A percentile compares a stretch with the other conserved stretches of the same genome.
Evolutionary conservation across 345 rosid species (phyloP).

Genomic region (Acer negundo): DNA sequence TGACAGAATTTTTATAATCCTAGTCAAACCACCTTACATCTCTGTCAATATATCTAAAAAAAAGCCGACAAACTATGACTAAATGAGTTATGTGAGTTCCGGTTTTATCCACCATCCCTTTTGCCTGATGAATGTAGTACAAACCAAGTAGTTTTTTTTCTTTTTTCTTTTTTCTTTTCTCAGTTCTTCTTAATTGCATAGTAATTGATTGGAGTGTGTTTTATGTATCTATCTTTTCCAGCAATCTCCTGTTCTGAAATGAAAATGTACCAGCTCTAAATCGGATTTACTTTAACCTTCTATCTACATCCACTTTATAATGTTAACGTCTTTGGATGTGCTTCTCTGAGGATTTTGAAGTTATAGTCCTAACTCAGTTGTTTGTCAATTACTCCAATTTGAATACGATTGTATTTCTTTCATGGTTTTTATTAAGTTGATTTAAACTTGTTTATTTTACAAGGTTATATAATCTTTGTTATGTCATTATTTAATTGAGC

Average conservation of each 20-base stretch:
- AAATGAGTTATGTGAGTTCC: neutral
- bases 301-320: neutral
- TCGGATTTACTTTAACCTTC: neutral
- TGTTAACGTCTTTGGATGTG: neutral
- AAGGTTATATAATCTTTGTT: neutral
- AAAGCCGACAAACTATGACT: neutral
- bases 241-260: neutral
- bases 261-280: neutral
- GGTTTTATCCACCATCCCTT: neutral
- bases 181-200: neutral
- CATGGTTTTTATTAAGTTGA: neutral
- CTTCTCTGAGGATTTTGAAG: constrained; percentile 1
- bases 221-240: neutral
- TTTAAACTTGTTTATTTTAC: neutral
- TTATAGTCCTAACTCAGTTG: neutral
- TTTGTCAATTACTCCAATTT: neutral
- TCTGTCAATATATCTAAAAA: neutral
- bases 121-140: neutral
- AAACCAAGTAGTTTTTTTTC: too few species aligned
- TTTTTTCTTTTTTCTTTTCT: neutral
- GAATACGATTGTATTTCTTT: neutral
- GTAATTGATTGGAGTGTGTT: neutral
- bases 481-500: neutral
- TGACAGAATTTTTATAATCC: neutral
- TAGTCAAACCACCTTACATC: neutral